Base-by-base conservation (phyloP, 1,284 basidiomycete species). In the Kwoniella shivajii region DNA sequence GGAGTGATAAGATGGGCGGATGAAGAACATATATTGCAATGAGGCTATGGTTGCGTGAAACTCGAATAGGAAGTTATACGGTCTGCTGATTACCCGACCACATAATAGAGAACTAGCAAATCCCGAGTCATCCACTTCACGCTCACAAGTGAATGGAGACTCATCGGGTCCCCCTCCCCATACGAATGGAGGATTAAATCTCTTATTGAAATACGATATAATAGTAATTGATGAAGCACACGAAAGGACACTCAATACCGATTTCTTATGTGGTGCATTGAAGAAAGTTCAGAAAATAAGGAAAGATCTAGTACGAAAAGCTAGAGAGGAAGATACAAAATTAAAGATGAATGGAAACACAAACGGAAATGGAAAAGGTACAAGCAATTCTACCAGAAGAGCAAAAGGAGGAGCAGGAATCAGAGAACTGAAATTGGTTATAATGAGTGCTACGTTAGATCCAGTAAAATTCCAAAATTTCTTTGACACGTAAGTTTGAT, bases 381-480 rank as follows among this genome's bases (percentile, higher is more conserved):
- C 82, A 65, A 39, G 57, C 60, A 45, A 45, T n/a, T n/a, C n/a
- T n/a, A 42, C 11, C 22, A 24, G 22, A 70, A 24, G 77, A 71
- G 65, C 71, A 57, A 60, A 59, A 18, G 53, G 67, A 1, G 67
- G 68, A 33, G 74, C 68, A 24, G 77, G 75, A 44, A 66, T 74
- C 14, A 65, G 61, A 27, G 64, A 67, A 16, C 83, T 99, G 61
- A 98, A 95, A 75, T 84, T 99, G 49, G 84, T 99, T 20, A 84
- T 99, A 68, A 99, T 98, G 95, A 93, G 90, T 78, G 95, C 95
- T 1, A 99, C 95, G 2, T 83, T 99, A 18, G 94, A 99, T 73
- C 93, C 94, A 0, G 87, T 92, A 59, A 90, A 90, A 61, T 99
- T 99, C 75, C 89, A 89, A 75, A 82, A 82, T 41, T 99, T 96